phyloP scores from a whole-genome alignment of 495 filamentous ascomycete species.

The Talaromyces trachyspermus region DNA sequence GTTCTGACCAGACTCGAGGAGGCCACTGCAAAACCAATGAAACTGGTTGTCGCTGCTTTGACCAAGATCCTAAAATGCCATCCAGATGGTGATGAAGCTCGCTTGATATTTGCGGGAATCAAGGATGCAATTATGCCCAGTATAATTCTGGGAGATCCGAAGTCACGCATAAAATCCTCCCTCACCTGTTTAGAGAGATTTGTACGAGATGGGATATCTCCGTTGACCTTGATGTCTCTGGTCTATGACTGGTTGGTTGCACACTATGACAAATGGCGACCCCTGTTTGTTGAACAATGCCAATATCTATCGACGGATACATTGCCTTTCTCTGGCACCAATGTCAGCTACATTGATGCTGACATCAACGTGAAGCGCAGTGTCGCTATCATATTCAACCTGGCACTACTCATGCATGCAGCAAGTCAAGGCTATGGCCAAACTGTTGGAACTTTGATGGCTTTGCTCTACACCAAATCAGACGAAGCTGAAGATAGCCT shows the following conservation, averaged over 20 bases:
- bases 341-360: conserved; percentile 3
- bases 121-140: conserved; percentile 24
- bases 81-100: conserved; percentile 24
- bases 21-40: conserved; percentile 66
- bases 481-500: conserved; percentile 14
- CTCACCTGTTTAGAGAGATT: conserved; percentile 36
- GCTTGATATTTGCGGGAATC: conserved; percentile 16
- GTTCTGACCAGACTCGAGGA: conserved; percentile 69
- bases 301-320: conserved; percentile 19
- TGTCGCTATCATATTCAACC: conserved; percentile 25
- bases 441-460: conserved; percentile 56
- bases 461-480: conserved; percentile 45
- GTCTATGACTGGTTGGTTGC: conserved; percentile 26
- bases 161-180: conserved; percentile 33
- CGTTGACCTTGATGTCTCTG: conserved; percentile 24
- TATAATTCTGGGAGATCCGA: conserved; percentile 33
- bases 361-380: conserved; percentile 10
- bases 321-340: conserved; percentile 11
- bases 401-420: conserved; percentile 31
- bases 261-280: conserved; percentile 22
- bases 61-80: conserved; percentile 44
- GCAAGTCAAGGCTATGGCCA: conserved; percentile 52
- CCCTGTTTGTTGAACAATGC: conserved; percentile 25
- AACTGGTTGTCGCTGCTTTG: conserved; percentile 59
- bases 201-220: conserved; percentile 28